Percentiles rank a stretch among this genome's conserved stretches.
Conservation (phyloP, 768 basidiomycete genomes). For the Sarcodon aspratus region DNA sequence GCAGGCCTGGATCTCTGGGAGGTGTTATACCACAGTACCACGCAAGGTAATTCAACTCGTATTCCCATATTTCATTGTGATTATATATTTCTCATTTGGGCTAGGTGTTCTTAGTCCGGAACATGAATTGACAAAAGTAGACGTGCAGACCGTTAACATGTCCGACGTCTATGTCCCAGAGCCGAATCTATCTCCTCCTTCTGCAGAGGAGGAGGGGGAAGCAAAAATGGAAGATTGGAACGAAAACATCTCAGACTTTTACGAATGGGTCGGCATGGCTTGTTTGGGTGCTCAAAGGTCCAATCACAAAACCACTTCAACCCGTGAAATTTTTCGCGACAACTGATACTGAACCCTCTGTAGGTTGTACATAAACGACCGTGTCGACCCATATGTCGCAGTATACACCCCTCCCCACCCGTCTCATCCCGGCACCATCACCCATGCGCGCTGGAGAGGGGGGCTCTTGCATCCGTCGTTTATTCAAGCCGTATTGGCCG, state of each 20-base stretch:
- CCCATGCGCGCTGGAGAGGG: slow-evolving; percentile 41
- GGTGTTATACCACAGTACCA: slow-evolving; percentile 25
- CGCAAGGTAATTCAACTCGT: slow-evolving; percentile 14
- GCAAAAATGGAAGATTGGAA: slow-evolving; percentile 37
- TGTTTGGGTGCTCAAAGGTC: slow-evolving; percentile 57
- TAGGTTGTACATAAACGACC: slow-evolving; percentile 52
- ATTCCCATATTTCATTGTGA: neutral
- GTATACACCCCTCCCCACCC: slow-evolving; percentile 47
- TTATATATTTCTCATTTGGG: neutral
- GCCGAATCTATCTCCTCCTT: slow-evolving; percentile 17
- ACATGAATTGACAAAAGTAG: neutral
- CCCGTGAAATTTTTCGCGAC: neutral
- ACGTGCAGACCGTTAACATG: slow-evolving; percentile 11
- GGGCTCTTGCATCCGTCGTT: slow-evolving; percentile 46
- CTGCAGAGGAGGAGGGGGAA: slow-evolving; percentile 25
- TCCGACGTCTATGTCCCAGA: slow-evolving; percentile 31
- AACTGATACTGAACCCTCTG: neutral
- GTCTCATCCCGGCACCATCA: slow-evolving; percentile 31
- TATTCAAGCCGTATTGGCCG: slow-evolving; percentile 38
- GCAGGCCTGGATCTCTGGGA: slow-evolving; percentile 29
- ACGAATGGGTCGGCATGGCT: slow-evolving; percentile 72
- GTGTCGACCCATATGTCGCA: slow-evolving; percentile 58
- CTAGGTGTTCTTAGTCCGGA: neutral
- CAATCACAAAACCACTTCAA: neutral
- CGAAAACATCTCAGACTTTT: slow-evolving; percentile 30